Conservation (phyloP, 2,329 filamentous ascomycete species). For the Fusarium chuoi region DNA sequence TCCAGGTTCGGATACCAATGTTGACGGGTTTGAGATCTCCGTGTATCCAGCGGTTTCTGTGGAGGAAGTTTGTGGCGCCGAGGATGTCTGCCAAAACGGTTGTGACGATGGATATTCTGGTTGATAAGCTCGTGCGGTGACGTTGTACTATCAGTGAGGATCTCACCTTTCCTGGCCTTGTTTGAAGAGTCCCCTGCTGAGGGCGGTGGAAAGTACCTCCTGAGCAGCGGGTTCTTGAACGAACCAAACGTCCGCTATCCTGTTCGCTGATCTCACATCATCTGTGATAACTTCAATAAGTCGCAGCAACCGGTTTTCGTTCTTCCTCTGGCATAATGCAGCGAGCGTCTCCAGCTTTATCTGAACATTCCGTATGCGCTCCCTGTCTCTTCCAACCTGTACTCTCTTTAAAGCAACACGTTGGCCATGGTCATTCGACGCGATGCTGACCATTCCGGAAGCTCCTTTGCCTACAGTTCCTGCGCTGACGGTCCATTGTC, state of each 20-base stretch:
- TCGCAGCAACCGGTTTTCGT: rapidly evolving
- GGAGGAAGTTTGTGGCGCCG: background rate
- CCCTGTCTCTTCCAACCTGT: background rate
- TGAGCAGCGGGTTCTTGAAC: background rate
- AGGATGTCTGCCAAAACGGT: background rate
- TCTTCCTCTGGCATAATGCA: background rate
- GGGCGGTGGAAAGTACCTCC: rapidly evolving
- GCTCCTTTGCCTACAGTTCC: background rate
- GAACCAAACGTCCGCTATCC: background rate
- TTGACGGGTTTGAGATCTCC: background rate
- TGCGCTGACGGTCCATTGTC: background rate
- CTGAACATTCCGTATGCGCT: background rate
- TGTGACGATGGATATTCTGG: background rate
- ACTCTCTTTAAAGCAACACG: background rate
- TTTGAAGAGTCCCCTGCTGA: rapidly evolving
- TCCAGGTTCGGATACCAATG: background rate
- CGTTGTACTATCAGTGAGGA: rapidly evolving
- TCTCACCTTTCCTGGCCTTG: background rate
- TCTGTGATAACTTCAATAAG: background rate
- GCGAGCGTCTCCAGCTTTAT: rapidly evolving
- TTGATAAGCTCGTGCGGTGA: background rate
- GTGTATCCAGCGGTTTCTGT: background rate
- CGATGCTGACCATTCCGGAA: background rate
- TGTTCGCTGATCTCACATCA: background rate
- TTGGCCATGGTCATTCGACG: background rate